Evolutionary conservation across 176 grass and related monocot genomes (phyloP), one percentile per base, ranked within the genome.

Genomic region (Leersia perrieri): DNA sequence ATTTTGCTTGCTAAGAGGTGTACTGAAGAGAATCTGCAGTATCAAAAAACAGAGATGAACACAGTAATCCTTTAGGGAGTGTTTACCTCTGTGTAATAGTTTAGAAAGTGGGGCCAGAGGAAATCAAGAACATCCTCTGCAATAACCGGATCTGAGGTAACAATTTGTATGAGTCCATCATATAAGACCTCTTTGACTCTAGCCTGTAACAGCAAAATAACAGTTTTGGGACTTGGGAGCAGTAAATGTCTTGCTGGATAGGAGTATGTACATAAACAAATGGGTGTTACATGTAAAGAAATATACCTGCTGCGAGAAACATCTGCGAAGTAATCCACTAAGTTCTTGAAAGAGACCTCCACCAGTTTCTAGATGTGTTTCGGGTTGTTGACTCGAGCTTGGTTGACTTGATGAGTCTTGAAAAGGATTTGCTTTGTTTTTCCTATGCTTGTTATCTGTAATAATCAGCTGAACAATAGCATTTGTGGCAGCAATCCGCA

Each of bases 161-260:
- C 94, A 77, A 94, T 94, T 82, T 69, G 87, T 63, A 83, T 12
- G 29, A 97, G 89, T 45, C 94, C 94, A 60, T 88, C 72, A 4
- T 97, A 97, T 33, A 97, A 76, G 29, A 80, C 76, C 71, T 84
- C 88, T 92, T 92, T 97, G 68, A 94, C 94, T 86, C 72, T 90
- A 86, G 82, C 87, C 94, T 97, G 77, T 61, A 71, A 70, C 76
- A 85, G 68, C 41, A 80, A 85, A 81, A 53, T 76, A 72, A 29
- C 20, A 39, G 76, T 63, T 30, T 70, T 63, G n/a, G 36, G 58
- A 60, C 34, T 70, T 69, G 27, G 33, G 41, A 63, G 60, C n/a
- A 20, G 35, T 42, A 63, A 25, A 76, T 65, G 22, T 55, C 66
- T 29, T 66, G 5, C 53, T 62, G 81, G 32, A 84, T 42, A n/a